Evolutionary conservation across 2,329 filamentous ascomycete genomes (phyloP), one percentile per base, ranked within the genome.

Genomic region (Diaporthe humulicola): DNA sequence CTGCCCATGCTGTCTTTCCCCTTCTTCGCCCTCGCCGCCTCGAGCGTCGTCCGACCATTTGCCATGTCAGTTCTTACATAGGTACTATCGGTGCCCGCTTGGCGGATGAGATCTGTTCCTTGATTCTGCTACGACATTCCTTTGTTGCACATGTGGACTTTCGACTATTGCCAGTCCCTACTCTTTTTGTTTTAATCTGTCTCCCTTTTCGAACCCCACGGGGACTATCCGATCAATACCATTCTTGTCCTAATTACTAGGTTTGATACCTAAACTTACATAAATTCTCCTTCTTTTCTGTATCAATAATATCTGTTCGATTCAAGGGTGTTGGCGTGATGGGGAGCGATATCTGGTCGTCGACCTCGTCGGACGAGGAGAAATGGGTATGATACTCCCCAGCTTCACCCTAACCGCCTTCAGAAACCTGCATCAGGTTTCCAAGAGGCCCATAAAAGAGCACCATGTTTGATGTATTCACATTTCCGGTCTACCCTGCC

Each of bases 271-370:
- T 69, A 22, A 52, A 50, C 64, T 36, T 50, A n/a, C 5, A 52
- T 30, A 54, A 17, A 52, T 52, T 28, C 15, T n/a, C 12, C n/a
- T 28, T 54, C 38, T 14, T 54, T 54, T 48, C 12, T 9, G 10
- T 54, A 67, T 12, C 48, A 30, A 40, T 69, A 69, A 69, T 67
- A 38, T 22, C n/a, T 52, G 15, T 28, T 30, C 9, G 1, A 14
- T 25, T 40, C n/a, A n/a, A 54, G 33, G n/a, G 14, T 12, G 33
- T 48, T 50, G 33, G 15, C 48, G 33, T 28, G 48, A 54, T 54
- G 64, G 64, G 64, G n/a, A 69, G 64, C 48, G 64, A 69, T 40
- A 69, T 69, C 33, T 69, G 64, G 64, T 69, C 64, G 7, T 69
- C 64, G 64, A 54, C 48, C 33, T 67, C 64, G 30, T 69, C 64